phyloP scores from a whole-genome alignment of 352 stramenopile genomes.

The Phytopythium boreale region DNA sequence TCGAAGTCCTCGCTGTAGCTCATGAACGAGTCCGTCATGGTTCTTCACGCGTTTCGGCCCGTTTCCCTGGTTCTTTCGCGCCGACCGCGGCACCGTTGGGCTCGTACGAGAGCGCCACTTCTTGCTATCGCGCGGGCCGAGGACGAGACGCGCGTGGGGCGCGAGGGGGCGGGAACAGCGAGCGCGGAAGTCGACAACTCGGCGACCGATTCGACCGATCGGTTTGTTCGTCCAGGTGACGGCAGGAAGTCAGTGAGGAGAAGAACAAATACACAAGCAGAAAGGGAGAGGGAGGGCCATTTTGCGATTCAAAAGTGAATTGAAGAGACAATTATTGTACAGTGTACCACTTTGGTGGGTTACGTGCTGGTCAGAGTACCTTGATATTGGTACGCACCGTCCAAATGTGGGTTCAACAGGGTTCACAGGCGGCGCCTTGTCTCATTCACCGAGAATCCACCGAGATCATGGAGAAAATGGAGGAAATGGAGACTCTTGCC shows the following conservation, averaged over 20 bases:
- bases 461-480: background rate
- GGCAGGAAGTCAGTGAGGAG: conserved; percentile 1
- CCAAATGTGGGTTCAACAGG: background rate
- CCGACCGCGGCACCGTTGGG: background rate
- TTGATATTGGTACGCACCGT: background rate
- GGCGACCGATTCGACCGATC: background rate
- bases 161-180: background rate
- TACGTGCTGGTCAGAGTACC: background rate
- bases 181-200: background rate
- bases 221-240: background rate
- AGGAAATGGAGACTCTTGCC: background rate
- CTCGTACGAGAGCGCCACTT: background rate
- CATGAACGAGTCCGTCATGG: conserved; percentile 79
- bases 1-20: conserved; percentile 85
- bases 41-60: background rate
- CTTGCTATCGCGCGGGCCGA: background rate
- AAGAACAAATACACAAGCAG: too few relatives aligned
- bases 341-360: background rate
- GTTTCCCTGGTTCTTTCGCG: background rate
- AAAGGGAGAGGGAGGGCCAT: conserved; percentile 1
- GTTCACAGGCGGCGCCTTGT: background rate
- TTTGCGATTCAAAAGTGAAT: conserved; percentile 5
- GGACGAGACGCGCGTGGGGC: background rate
- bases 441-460: background rate
- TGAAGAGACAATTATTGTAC: background rate